Evolutionary conservation across 192 early-diverging fungal genomes (phyloP).

Genomic region (Backusella morwellensis): DNA sequence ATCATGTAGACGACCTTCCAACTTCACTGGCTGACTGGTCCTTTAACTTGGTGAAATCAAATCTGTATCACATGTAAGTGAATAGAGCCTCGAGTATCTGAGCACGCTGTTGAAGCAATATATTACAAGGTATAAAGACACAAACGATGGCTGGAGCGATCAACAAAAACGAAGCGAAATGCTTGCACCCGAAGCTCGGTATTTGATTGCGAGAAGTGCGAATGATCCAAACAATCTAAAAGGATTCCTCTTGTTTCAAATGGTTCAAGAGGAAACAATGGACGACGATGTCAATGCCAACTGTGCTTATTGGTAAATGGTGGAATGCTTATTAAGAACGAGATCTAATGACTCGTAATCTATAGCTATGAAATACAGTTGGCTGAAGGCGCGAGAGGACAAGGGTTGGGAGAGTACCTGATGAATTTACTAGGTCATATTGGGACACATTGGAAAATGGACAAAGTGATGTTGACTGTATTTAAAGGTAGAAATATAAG

Average conservation of each 20-base stretch:
- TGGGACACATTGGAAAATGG: slow-evolving; percentile 51
- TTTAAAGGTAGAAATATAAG: slow-evolving; percentile 54
- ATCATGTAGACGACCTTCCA: slow-evolving; percentile 40
- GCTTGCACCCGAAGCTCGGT: slow-evolving; percentile 50
- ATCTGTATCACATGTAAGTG: slow-evolving; percentile 59
- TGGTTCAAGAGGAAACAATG: slow-evolving; percentile 63
- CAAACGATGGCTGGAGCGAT: slow-evolving; percentile 67
- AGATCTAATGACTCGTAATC: neutral
- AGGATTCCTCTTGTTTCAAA: slow-evolving; percentile 61
- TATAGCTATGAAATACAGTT: slow-evolving; percentile 68
- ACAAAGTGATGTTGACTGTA: slow-evolving; percentile 66
- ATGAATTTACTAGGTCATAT: slow-evolving; percentile 53
- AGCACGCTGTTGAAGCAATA: neutral
- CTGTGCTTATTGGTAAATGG: slow-evolving; percentile 63
- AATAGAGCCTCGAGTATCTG: neutral
- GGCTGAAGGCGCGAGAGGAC: slow-evolving; percentile 33
- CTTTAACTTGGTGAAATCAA: slow-evolving; percentile 56
- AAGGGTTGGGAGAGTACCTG: slow-evolving; percentile 57
- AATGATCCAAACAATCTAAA: slow-evolving; percentile 38
- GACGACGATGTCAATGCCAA: slow-evolving; percentile 47
- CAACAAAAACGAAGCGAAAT: slow-evolving; percentile 56
- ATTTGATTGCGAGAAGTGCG: slow-evolving; percentile 47
- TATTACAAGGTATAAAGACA: slow-evolving; percentile 50
- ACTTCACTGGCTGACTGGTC: slow-evolving; percentile 42
- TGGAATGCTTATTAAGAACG: neutral